Base-by-base conservation (phyloP, 768 basidiomycete species). In the Lentinus brumalis region DNA sequence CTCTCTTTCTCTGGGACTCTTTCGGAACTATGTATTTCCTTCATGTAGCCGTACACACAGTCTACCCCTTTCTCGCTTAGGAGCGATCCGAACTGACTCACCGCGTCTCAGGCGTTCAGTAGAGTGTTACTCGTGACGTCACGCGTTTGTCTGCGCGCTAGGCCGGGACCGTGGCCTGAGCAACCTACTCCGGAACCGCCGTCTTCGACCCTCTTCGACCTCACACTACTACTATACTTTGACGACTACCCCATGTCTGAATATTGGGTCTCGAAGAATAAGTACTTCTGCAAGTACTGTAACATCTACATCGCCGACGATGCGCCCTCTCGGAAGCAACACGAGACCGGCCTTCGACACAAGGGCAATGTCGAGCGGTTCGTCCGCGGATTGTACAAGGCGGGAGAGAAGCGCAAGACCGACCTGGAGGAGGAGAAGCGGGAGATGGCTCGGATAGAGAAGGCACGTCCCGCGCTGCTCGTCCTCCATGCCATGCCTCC, bases 241-340 rank as follows among this genome's bases (percentile, higher is more conserved):
- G 21, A 26, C 21, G 21, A 26, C 21, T 26, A 26, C 21, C 21
- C 21, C 21, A 95, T 94, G 93, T 88, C 86, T 66, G 93, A 95
- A 73, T 95, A 89, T 73, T 96, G 94, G 93, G 89, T 95, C 63
- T 92, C 92, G 29, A 87, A 91, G 73, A 94, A 95, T 76, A 89
- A 87, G 67, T 96, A 96, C 76, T 91, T 85, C 72, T 97, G 95
- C 87, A 94, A 95, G 73, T 98, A 98, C 79, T 98, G 97, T 79
- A 91, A 94, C 53, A 94, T 94, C 64, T 98, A 89, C 78, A 98
- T 99, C 62, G 85, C 94, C 54, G 97, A 99, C 77, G 96, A 99
- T 80, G 93, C 81, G 10, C 91, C 97, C 61, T 98, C 96, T 1
- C 83, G 92, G 53, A 81, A 85, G 65, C 93, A 93, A 56, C 97